Percentiles rank a stretch among this genome's conserved stretches.
Conservation (phyloP, 2,329 filamentous ascomycete species). For the Nigrospora osmanthi region DNA sequence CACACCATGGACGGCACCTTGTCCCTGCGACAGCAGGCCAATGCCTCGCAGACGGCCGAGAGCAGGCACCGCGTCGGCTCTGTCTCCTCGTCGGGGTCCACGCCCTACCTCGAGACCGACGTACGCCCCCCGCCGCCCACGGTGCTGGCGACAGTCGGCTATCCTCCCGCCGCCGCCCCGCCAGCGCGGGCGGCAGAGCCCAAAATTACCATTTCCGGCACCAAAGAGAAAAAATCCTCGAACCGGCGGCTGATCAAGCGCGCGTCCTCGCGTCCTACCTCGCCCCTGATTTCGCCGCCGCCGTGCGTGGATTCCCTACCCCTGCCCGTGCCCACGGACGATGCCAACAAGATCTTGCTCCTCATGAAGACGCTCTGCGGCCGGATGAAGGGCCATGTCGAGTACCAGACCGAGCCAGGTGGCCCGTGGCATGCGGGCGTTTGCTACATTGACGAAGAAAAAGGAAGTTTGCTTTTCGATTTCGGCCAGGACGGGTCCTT, state of each 20-base stretch:
- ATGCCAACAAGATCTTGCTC: constrained; percentile 64
- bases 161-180: constrained; percentile 27
- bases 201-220: constrained; percentile 21
- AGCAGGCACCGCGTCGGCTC: constrained; percentile 61
- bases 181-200: constrained; percentile 22
- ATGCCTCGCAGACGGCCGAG: constrained; percentile 30
- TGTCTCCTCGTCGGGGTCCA: constrained; percentile 55
- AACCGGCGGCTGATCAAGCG: constrained; percentile 48
- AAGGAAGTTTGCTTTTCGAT: constrained; percentile 68
- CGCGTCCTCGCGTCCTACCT: constrained; percentile 47
- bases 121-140: constrained; percentile 28
- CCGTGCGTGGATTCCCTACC: constrained; percentile 54
- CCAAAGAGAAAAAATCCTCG: constrained; percentile 38
- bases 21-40: constrained; percentile 35
- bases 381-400: constrained; percentile 70
- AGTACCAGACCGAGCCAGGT: constrained; percentile 56
- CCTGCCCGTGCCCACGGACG: constrained; percentile 52
- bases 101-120: constrained; percentile 38
- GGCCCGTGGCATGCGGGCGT: constrained; percentile 63
- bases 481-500: constrained; percentile 58
- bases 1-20: constrained; percentile 48
- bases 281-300: constrained; percentile 43
- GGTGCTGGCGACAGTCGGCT: constrained; percentile 33
- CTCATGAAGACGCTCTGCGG: constrained; percentile 74
- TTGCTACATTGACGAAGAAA: constrained; percentile 71